phyloP scores from a whole-genome alignment of 495 filamentous ascomycete species.

The Lindgomyces ingoldianus region DNA sequence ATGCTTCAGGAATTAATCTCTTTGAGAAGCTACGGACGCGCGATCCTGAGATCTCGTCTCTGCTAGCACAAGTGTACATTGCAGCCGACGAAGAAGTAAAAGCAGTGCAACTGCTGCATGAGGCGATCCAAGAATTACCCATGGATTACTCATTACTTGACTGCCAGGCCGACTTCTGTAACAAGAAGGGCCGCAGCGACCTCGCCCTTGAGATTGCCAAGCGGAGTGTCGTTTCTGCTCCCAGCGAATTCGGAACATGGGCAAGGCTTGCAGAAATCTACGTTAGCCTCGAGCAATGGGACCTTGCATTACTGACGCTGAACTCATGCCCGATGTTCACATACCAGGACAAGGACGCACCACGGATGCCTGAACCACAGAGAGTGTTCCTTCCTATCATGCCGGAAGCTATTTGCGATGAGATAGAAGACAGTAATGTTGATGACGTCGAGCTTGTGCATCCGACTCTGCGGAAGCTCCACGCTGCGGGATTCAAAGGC shows the following conservation, averaged over 20 bases:
- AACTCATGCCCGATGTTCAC: slow-evolving; percentile 99
- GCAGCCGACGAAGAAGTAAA: slow-evolving; percentile 95
- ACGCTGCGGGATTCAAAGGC: slow-evolving; percentile 84
- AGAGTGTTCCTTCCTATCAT: slow-evolving; percentile 84
- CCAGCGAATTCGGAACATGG: slow-evolving; percentile 97
- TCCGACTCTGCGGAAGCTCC: slow-evolving; percentile 79
- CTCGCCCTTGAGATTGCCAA: slow-evolving; percentile 93
- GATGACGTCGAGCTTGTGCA: slow-evolving; percentile 79
- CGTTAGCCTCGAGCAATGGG: slow-evolving; percentile 89
- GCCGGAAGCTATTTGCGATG: slow-evolving; percentile 87
- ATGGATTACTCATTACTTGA: slow-evolving; percentile 97
- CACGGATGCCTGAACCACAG: slow-evolving; percentile 86
- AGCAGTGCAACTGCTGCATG: slow-evolving; percentile 82
- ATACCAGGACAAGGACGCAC: slow-evolving; percentile 95
- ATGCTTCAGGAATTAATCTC: slow-evolving; percentile 93
- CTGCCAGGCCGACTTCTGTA: slow-evolving; percentile 89
- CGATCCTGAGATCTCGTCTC: slow-evolving; percentile 90
- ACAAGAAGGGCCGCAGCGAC: slow-evolving; percentile 78
- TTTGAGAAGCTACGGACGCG: slow-evolving; percentile 92
- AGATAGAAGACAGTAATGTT: slow-evolving; percentile 84
- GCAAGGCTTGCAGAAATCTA: slow-evolving; percentile 91
- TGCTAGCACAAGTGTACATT: slow-evolving; percentile 84
- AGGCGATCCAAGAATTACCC: slow-evolving; percentile 83
- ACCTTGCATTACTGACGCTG: slow-evolving; percentile 86
- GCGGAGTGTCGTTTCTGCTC: slow-evolving; percentile 87